Evolutionary conservation across 805 yeast genomes (phyloP).

Genomic region (Starmera caribaea): DNA sequence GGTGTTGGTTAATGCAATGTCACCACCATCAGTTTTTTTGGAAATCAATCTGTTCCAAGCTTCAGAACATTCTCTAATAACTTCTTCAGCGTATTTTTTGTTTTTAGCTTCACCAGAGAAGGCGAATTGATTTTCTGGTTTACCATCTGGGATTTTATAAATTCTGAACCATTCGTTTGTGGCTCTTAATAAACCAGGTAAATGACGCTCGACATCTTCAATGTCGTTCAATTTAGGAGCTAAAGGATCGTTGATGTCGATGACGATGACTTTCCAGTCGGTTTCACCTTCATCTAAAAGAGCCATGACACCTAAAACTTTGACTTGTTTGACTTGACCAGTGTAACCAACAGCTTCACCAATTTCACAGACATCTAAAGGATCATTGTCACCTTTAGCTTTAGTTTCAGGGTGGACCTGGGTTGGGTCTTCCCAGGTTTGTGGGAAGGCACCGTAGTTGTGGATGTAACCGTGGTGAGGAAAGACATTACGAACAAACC

Average conservation of each 20-base stretch:
- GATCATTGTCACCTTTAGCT: slow-evolving; percentile 71
- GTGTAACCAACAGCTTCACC: slow-evolving; percentile 57
- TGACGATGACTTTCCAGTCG: slow-evolving; percentile 88
- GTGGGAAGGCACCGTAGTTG: slow-evolving; percentile 89
- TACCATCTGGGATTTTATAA: slow-evolving; percentile 97
- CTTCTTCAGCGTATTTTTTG: slow-evolving; percentile 77
- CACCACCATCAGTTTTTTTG: slow-evolving; percentile 53
- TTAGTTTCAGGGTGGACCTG: slow-evolving; percentile 28
- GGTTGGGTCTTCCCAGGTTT: slow-evolving; percentile 97
- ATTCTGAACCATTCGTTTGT: slow-evolving; percentile 98
- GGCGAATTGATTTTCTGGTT: slow-evolving; percentile 95
- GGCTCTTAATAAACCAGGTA: slow-evolving; percentile 89
- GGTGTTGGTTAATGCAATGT: slow-evolving; percentile 67
- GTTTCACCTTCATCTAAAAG: slow-evolving; percentile 87
- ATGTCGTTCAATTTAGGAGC: slow-evolving; percentile 63
- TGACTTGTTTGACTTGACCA: slow-evolving; percentile 79
- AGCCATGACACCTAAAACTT: slow-evolving; percentile 91
- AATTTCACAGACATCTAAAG: slow-evolving; percentile 77
- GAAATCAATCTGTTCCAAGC: slow-evolving; percentile 74
- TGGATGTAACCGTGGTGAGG: slow-evolving; percentile 98
- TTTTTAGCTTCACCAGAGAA: slow-evolving; percentile 88
- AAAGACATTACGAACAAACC: slow-evolving; percentile 96
- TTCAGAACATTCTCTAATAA: slow-evolving; percentile 70
- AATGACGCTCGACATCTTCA: slow-evolving; percentile 79
- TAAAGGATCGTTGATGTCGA: slow-evolving; percentile 52